These are phyloP conservation scores for Leishmania amazonensis DNA, from an alignment of 208 protist species.

Conservation along the genomic window DNA sequence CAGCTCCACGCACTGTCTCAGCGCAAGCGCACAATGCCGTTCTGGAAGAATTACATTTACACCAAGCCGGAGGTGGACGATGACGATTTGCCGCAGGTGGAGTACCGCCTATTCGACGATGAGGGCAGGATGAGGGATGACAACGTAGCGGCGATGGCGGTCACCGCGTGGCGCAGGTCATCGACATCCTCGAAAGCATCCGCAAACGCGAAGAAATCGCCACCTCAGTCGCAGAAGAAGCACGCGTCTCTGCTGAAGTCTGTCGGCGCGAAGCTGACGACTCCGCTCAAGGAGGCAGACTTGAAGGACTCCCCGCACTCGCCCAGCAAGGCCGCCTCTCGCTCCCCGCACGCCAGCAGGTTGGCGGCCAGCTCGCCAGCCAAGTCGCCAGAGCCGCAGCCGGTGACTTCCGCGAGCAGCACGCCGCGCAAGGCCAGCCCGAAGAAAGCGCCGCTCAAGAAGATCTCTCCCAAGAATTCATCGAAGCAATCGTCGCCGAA, in stretches of 20 bases:
- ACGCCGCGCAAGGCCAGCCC: constrained; percentile 18
- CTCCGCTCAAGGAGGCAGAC: constrained; percentile 11
- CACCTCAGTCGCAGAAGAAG: constrained; percentile 9
- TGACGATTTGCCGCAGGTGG: constrained; percentile 75
- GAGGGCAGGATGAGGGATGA: constrained; percentile 59
- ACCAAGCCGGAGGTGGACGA: constrained; percentile 84
- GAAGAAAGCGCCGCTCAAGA: constrained; percentile 15
- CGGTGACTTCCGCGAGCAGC: not conserved
- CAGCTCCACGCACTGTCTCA: not conserved
- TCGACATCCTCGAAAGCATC: constrained; percentile 7
- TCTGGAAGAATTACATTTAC: constrained; percentile 72
- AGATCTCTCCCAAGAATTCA: constrained; percentile 10
- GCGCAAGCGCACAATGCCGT: constrained; percentile 46
- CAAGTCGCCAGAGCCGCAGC: constrained; percentile 6
- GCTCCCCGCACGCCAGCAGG: constrained; percentile 18
- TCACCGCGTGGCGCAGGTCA: constrained; percentile 12
- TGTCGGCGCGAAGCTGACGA: constrained; percentile 23
- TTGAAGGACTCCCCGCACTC: not conserved
- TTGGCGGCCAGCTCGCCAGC: constrained; percentile 5
- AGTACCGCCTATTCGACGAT: constrained; percentile 88
- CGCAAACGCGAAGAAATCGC: constrained; percentile 35
- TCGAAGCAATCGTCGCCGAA: not conserved
- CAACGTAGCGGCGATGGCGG: constrained; percentile 4
- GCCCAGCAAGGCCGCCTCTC: not conserved
- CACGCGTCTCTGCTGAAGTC: constrained; percentile 25